phyloP scores from a whole-genome alignment of 495 filamentous ascomycete genomes.

The Daldinia vernicosa region DNA sequence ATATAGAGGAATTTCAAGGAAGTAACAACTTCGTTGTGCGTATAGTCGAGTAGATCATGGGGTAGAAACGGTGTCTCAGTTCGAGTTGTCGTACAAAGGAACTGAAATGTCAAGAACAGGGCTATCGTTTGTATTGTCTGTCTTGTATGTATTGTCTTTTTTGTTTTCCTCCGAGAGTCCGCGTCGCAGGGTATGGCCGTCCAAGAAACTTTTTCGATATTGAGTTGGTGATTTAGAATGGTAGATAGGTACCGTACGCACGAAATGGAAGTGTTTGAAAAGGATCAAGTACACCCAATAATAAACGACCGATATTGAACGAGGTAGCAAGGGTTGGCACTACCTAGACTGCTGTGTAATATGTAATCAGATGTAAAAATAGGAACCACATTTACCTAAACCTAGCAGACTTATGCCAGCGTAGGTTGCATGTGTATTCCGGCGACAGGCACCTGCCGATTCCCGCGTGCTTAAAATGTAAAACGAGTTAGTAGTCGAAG shows the following conservation, averaged over 20 bases:
- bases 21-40: conserved; percentile 9
- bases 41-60: conserved; percentile 24
- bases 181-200: conserved; percentile 13
- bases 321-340: conserved; percentile 9
- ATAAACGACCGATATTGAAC: conserved; percentile 17
- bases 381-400: conserved; percentile 1
- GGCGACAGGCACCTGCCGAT: conserved; percentile 9
- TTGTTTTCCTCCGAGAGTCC: conserved; percentile 1
- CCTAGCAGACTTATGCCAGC: background rate
- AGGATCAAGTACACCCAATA: conserved; percentile 24
- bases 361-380: conserved; percentile 7
- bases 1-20: background rate
- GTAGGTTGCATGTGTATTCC: conserved; percentile 2
- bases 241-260: background rate
- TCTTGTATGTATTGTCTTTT: conserved; percentile 5
- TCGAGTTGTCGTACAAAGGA: background rate
- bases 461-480: conserved; percentile 10
- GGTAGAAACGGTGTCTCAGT: background rate
- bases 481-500: background rate
- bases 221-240: conserved; percentile 18
- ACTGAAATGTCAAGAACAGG: conserved; percentile 5
- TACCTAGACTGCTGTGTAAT: background rate
- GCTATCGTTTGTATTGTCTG: background rate
- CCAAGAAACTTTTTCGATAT: conserved; percentile 22
- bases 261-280: conserved; percentile 16